Evolutionary conservation across 352 stramenopile genomes (phyloP), one percentile per base, ranked within the genome.

Genomic region (Blastocystis sp.): DNA sequence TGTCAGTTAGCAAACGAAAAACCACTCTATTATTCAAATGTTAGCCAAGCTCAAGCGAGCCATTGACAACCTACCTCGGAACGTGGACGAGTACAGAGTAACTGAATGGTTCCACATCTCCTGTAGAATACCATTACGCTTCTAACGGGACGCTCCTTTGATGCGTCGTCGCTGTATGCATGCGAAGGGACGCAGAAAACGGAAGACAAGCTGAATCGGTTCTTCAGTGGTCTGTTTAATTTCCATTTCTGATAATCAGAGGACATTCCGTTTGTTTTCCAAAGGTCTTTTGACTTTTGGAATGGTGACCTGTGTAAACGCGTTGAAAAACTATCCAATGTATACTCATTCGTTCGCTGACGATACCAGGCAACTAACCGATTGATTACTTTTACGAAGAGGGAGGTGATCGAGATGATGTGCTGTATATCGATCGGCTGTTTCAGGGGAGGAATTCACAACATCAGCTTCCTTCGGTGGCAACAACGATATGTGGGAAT

Each of bases 341-440:
- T 78, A 34, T 59, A 36, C 27, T 16, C 0, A 18, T 32, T n/a
- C n/a, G n/a, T n/a, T n/a, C n/a, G n/a, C n/a, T n/a, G n/a, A n/a
- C n/a, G n/a, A 4, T 27, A 59, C 8, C 40, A 78, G 65, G 65
- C 21, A 72, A 32, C 36, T 27, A 27, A n/a, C 2, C 9, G 42
- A 46, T 11, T 36, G 16, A 59, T 78, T n/a, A 34, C 29, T 1
- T 78, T 57, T 11, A 38, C 65, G 16, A 29, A 38, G 24, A 18
- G 24, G 32, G 65, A 78, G 29, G 65, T 46, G 42, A 21, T 78
- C 14, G 32, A 78, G 49, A 24, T 78, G 11, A 61, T 78, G 65
- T 46, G 65, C 49, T 78, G 65, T 27, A 36, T 78, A 16, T 34
- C 48, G 16, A 18, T 78, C 2, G 42, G 65, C 9, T 32, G 42